A percentile compares a stretch with the other conserved stretches of the same genome.
These are phyloP conservation scores for Crepidotus variabilis DNA, from an alignment of 768 basidiomycete species.

Conservation along the genomic window DNA sequence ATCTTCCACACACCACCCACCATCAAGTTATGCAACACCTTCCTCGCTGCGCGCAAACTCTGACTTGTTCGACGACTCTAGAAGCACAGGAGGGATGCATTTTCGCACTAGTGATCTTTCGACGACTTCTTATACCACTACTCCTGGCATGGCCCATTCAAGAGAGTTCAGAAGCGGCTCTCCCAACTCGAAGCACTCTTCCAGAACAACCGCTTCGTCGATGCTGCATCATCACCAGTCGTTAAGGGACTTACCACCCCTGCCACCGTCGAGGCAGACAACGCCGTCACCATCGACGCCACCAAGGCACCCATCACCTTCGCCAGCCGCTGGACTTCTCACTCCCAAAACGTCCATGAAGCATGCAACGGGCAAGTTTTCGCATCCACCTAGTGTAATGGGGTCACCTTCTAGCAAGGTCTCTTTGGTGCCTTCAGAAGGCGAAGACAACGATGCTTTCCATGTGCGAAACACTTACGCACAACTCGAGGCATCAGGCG, in stretches of 20 bases:
- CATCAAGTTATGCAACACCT: conserved; percentile 28
- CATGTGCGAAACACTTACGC: conserved; percentile 88
- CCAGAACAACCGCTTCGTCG: conserved; percentile 21
- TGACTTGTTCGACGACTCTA: conserved; percentile 29
- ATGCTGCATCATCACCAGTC: conserved; percentile 17
- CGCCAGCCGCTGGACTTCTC: conserved; percentile 12
- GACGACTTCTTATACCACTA: conserved; percentile 24
- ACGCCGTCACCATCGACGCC: conserved; percentile 26
- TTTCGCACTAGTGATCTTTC: conserved; percentile 28
- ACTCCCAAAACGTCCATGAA: conserved; percentile 25
- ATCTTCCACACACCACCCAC: conserved; percentile 22
- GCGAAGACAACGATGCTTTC: conserved; percentile 79
- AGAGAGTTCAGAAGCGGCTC: conserved; percentile 24
- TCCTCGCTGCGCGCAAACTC: conserved; percentile 26
- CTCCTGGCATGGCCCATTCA: conserved; percentile 21
- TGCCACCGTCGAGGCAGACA: conserved; percentile 28
- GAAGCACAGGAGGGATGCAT: conserved; percentile 24
- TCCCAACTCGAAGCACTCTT: conserved; percentile 28
- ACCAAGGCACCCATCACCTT: conserved; percentile 21
- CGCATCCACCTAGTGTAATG: conserved; percentile 8
- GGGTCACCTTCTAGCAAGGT: conserved; percentile 26
- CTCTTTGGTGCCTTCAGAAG: conserved; percentile 69
- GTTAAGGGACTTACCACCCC: conserved; percentile 29
- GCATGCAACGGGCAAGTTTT: conserved; percentile 11
- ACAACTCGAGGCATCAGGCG: conserved; percentile 83